These are phyloP conservation scores for Globisporangium paroecandrum DNA, from an alignment of 352 stramenopile genomes.

Conservation along the genomic window DNA sequence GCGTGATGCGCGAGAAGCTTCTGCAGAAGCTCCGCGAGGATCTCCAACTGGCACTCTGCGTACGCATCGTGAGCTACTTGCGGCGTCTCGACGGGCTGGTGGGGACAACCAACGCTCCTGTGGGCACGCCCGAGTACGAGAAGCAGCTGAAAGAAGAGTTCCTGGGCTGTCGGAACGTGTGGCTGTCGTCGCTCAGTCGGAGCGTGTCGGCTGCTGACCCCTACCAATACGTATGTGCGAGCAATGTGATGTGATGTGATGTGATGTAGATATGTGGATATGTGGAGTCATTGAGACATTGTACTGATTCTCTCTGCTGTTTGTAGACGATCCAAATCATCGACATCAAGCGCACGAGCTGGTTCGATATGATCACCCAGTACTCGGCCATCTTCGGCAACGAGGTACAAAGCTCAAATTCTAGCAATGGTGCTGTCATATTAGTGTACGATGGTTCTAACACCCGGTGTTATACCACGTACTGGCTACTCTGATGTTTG, in stretches of 20 bases:
- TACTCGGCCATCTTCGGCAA: slow-evolving; percentile 89
- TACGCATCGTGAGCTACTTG: slow-evolving; percentile 78
- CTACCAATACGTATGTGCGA: slow-evolving; percentile 72
- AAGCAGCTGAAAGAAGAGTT: slow-evolving; percentile 85
- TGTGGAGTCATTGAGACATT: background rate
- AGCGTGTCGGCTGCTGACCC: slow-evolving; percentile 54
- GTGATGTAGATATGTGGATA: no score
- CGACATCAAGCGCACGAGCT: slow-evolving; percentile 85
- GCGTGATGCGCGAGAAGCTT: slow-evolving; percentile 62
- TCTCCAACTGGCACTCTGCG: slow-evolving; percentile 72
- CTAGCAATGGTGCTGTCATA: background rate
- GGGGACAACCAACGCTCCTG: slow-evolving; percentile 9
- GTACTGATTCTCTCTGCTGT: background rate
- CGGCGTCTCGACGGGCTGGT: slow-evolving; percentile 63
- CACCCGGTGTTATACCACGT: background rate
- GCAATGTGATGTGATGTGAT: background rate
- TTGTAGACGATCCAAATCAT: slow-evolving; percentile 81
- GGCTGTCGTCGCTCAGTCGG: slow-evolving; percentile 62
- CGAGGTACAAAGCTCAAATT: slow-evolving; percentile 30
- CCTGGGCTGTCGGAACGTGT: slow-evolving; percentile 68
- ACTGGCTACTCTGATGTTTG: background rate
- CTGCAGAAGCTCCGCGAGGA: slow-evolving; percentile 83
- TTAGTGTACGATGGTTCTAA: background rate
- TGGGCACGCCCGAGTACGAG: slow-evolving; percentile 64
- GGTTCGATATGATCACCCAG: slow-evolving; percentile 90